These are phyloP conservation scores for Aspergillus campestris DNA, from an alignment of 495 filamentous ascomycete species.

Conservation along the genomic window DNA sequence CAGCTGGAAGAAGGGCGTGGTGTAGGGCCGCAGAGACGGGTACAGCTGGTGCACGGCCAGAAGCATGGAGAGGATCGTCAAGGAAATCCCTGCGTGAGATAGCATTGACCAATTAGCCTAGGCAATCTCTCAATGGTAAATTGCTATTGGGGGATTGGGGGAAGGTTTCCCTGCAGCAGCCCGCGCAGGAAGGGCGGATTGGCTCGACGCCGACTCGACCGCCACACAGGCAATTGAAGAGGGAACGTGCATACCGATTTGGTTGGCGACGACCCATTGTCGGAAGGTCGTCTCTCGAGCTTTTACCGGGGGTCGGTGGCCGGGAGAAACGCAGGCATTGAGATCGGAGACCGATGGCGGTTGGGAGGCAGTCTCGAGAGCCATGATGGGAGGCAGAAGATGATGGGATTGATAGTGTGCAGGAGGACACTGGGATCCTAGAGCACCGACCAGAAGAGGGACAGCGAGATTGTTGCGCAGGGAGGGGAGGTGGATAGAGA, in stretches of 20 bases:
- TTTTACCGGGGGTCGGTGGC: slow-evolving; percentile 17
- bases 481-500: slow-evolving; percentile 11
- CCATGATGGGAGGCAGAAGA: slow-evolving; percentile 15
- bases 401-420: no score
- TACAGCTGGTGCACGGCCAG: slow-evolving; percentile 69
- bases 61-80: slow-evolving; percentile 71
- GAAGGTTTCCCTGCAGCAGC: no score
- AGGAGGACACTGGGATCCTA: slow-evolving; percentile 5
- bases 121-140: slow-evolving; percentile 2
- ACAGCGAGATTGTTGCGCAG: slow-evolving; percentile 5
- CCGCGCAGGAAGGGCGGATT: no score
- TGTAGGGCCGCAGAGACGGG: slow-evolving; percentile 67
- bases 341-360: slow-evolving; percentile 26
- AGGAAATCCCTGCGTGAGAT: slow-evolving; percentile 52
- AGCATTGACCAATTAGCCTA: no score
- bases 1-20: slow-evolving; percentile 75
- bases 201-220: no score
- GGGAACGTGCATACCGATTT: slow-evolving; percentile 36
- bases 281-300: slow-evolving; percentile 41
- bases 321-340: slow-evolving; percentile 37
- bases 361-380: slow-evolving; percentile 22
- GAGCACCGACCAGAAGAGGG: slow-evolving; percentile 9
- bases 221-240: no score
- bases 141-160: no score
- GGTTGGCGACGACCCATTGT: slow-evolving; percentile 44